A percentile compares a stretch with the other conserved stretches of the same genome.
phyloP scores from a whole-genome alignment of 352 stramenopile species.

The Phytophthora rubi region DNA sequence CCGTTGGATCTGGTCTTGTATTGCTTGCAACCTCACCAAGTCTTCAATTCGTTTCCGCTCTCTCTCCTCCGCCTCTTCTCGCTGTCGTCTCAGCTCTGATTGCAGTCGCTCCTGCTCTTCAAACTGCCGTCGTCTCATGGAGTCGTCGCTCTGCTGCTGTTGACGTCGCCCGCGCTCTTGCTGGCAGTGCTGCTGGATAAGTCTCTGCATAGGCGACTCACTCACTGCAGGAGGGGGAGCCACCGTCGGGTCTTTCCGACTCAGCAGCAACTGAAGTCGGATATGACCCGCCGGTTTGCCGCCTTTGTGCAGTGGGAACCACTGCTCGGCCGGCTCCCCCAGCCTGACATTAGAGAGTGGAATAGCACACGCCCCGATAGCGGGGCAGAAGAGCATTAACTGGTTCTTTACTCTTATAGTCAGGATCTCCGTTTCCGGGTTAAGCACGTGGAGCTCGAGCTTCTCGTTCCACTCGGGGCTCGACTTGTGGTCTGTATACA shows the following conservation, averaged over 20 bases:
- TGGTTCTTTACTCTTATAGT: conserved; percentile 76
- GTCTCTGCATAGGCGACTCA: conserved; percentile 35
- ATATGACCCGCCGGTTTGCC: conserved; percentile 49
- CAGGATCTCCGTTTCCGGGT: conserved; percentile 60
- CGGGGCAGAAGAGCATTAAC: conserved; percentile 61
- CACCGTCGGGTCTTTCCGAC: conserved; percentile 20
- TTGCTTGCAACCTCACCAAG: conserved; percentile 15
- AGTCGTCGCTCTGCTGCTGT: conserved; percentile 12
- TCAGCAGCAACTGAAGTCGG: conserved; percentile 56
- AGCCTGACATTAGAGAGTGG: conserved; percentile 51
- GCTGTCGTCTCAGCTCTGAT: conserved; percentile 13
- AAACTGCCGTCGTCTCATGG: conserved; percentile 26
- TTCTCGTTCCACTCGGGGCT: conserved; percentile 78
- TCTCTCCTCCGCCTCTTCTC: conserved; percentile 13
- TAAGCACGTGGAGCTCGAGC: conserved; percentile 63
- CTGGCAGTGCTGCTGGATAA: conserved; percentile 31
- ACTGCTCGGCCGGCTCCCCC: conserved; percentile 59
- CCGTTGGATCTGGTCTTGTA: conserved; percentile 21
- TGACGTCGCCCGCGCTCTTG: conserved; percentile 31
- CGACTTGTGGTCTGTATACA: conserved; percentile 43
- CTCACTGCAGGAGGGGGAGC: conserved; percentile 13
- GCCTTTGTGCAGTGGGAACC: conserved; percentile 64
- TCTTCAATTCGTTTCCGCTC: conserved; percentile 20
- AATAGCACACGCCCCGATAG: conserved; percentile 64
- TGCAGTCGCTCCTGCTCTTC: conserved; percentile 29